These are phyloP conservation scores for Talaromyces atroroseus DNA, from an alignment of 2,329 filamentous ascomycete species.

Conservation along the genomic window DNA sequence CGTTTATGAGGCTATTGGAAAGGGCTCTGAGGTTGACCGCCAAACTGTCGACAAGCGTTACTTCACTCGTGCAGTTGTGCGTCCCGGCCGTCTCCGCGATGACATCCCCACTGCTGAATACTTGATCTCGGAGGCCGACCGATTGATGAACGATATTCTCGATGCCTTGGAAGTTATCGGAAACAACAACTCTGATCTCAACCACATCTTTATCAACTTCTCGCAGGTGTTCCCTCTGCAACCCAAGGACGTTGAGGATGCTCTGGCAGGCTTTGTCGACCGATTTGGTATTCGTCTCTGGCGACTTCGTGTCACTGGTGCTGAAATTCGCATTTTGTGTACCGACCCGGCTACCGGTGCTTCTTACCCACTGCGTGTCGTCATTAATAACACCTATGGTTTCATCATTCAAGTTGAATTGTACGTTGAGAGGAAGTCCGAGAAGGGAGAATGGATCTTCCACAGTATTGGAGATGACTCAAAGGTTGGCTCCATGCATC, in stretches of 20 bases:
- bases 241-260: slow-evolving; percentile 84
- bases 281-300: slow-evolving; percentile 92
- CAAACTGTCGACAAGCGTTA: slow-evolving; percentile 70
- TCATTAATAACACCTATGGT: slow-evolving; percentile 97
- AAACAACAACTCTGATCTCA: slow-evolving; percentile 98
- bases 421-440: slow-evolving; percentile 95
- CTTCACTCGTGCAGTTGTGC: slow-evolving; percentile 93
- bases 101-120: slow-evolving; percentile 99
- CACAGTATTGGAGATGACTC: slow-evolving; percentile 93
- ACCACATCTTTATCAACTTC: slow-evolving; percentile 99
- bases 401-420: slow-evolving; percentile 97
- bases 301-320: slow-evolving; percentile 92
- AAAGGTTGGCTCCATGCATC: slow-evolving; percentile 92
- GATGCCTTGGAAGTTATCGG: slow-evolving; percentile 97
- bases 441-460: slow-evolving; percentile 98
- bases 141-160: slow-evolving; percentile 94
- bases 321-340: slow-evolving; percentile 97
- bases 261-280: slow-evolving; percentile 89
- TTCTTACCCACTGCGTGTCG: slow-evolving; percentile 86
- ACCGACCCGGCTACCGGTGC: slow-evolving; percentile 79
- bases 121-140: slow-evolving; percentile 92
- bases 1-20: slow-evolving; percentile 94
- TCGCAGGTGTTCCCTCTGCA: slow-evolving; percentile 90
- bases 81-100: slow-evolving; percentile 87
- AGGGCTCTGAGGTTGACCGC: slow-evolving; percentile 79